A percentile compares a stretch with the other conserved stretches of the same genome.
Conservation (phyloP, 371 early-diverging fungal genomes). For the Mucor indicus region DNA sequence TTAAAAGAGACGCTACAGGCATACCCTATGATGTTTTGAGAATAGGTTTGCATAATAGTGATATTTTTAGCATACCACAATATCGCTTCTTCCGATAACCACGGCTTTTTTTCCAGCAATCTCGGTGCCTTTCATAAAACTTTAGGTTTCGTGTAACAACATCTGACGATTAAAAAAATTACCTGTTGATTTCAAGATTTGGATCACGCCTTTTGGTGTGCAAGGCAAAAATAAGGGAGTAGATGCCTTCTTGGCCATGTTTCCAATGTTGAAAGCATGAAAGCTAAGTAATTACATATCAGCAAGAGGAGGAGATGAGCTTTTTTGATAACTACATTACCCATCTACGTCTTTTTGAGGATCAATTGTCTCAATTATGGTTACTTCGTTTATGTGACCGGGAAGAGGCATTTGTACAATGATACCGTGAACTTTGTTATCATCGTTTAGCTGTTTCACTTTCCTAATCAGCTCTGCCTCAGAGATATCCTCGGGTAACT, state of each 20-base stretch:
- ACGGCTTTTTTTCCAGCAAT: conserved; percentile 56
- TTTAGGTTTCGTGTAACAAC: too few species aligned
- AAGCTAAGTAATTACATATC: too few species aligned
- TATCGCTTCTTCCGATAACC: conserved; percentile 90
- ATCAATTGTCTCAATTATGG: conserved; percentile 80
- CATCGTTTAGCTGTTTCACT: conserved; percentile 71
- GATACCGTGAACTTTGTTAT: conserved; percentile 82
- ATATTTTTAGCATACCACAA: conserved; percentile 91
- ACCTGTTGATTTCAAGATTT: conserved; percentile 66
- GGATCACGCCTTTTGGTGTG: conserved; percentile 91
- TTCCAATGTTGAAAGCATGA: conserved; percentile 88
- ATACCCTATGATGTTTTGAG: too few species aligned
- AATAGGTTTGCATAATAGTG: too few species aligned
- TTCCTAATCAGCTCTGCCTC: conserved; percentile 50
- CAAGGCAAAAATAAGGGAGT: conserved; percentile 87
- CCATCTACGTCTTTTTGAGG: conserved; percentile 95
- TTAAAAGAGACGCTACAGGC: conserved; percentile 84
- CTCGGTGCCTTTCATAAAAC: too few species aligned
- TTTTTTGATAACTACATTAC: conserved; percentile 36
- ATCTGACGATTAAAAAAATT: too few species aligned
- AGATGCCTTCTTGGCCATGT: conserved; percentile 74
- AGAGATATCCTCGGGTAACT: conserved; percentile 46
- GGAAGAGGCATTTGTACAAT: conserved; percentile 94
- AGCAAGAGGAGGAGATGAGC: conserved; percentile 6
- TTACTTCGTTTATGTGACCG: conserved; percentile 67